These are phyloP conservation scores for Nakaseomyces nivariensis DNA, from an alignment of 1,139 yeast genomes.

Conservation along the genomic window DNA sequence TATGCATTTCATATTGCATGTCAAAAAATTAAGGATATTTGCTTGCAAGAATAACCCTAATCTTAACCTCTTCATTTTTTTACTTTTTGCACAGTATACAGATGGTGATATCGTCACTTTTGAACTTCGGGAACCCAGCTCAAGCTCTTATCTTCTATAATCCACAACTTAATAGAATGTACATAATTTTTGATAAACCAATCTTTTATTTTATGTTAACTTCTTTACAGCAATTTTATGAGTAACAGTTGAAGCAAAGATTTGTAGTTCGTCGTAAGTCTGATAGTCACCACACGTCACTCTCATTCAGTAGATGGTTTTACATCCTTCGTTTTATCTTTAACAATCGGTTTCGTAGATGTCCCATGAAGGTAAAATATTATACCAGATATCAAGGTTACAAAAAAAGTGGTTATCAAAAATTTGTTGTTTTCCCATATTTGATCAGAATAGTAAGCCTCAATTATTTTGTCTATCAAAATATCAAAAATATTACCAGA, in stretches of 20 bases:
- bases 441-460: neutral
- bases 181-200: neutral
- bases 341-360: no score
- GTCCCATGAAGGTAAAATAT: no score
- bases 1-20: conserved; percentile 1
- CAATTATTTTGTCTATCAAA: neutral
- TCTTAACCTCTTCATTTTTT: neutral
- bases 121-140: neutral
- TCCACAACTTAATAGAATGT: neutral
- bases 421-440: neutral
- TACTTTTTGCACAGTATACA: neutral
- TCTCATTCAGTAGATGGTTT: no score
- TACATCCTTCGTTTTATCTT: no score
- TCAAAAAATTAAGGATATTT: neutral
- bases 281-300: no score
- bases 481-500: neutral
- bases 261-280: no score
- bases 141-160: neutral
- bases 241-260: no score
- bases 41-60: neutral
- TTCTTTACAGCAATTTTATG: no score
- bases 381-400: neutral
- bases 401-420: neutral
- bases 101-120: neutral
- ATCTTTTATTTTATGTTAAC: neutral